Evolutionary conservation across 306 rosid genomes (phyloP).

Genomic region (Casuarina cunninghamiana): DNA sequence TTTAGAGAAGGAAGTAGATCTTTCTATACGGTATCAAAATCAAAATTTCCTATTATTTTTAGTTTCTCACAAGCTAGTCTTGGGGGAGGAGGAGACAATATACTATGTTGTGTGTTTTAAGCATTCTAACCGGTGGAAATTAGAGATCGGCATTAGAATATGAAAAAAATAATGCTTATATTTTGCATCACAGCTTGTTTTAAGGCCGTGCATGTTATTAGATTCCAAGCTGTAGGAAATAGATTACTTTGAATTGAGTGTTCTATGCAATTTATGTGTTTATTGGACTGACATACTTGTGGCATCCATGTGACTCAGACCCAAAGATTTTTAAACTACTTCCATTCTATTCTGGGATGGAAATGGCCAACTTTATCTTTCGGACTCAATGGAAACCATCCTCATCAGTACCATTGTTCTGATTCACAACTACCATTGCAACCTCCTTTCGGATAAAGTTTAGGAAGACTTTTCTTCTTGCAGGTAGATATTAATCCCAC

Average conservation of each 20-base stretch:
- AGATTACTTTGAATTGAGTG: not conserved
- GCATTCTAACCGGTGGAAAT: too few relatives aligned
- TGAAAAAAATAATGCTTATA: not conserved
- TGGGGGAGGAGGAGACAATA: too few relatives aligned
- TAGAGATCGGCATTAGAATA: not conserved
- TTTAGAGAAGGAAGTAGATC: too few relatives aligned
- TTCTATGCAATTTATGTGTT: not conserved
- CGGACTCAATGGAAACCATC: too few relatives aligned
- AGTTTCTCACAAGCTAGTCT: too few relatives aligned
- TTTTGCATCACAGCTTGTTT: not conserved
- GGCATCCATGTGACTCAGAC: not conserved
- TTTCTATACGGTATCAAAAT: too few relatives aligned
- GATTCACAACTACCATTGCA: not conserved
- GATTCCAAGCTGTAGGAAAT: constrained; percentile 7
- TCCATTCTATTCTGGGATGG: not conserved
- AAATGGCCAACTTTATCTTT: not conserved
- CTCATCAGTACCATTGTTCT: not conserved
- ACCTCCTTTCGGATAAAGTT: not conserved
- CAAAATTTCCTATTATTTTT: too few relatives aligned
- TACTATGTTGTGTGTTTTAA: too few relatives aligned
- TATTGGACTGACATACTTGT: too few relatives aligned
- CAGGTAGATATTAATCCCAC: not conserved
- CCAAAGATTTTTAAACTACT: too few relatives aligned
- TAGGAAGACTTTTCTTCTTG: not conserved
- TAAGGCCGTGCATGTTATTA: constrained; percentile 12